phyloP scores from a whole-genome alignment of 345 rosid genomes.

The Trapa bicornis region DNA sequence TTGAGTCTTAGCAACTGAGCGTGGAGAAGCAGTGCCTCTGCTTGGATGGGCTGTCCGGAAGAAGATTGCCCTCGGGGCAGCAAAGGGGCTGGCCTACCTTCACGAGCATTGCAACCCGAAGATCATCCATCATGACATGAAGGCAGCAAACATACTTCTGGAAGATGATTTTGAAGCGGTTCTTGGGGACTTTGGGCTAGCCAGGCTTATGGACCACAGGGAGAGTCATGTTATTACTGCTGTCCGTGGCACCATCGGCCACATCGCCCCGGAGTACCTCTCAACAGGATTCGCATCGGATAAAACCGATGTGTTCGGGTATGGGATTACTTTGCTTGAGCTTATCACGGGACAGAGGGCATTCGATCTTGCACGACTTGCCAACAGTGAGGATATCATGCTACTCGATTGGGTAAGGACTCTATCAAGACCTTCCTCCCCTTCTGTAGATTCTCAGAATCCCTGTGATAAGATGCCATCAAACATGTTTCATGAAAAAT shows the following conservation, averaged over 20 bases:
- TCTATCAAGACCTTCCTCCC: background rate
- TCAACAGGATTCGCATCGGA: background rate
- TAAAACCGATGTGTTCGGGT: background rate
- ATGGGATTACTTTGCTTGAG: background rate
- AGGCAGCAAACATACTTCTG: conserved; percentile 6
- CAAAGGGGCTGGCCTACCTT: conserved; percentile 3
- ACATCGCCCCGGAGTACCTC: background rate
- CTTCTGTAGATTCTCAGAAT: background rate
- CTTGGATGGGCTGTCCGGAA: conserved; percentile 8
- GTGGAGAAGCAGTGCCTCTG: background rate
- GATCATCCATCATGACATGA: conserved; percentile 4
- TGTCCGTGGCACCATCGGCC: background rate
- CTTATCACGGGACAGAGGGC: background rate
- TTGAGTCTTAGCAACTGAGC: background rate
- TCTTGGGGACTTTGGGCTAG: conserved; percentile 9
- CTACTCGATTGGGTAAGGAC: conserved; percentile 1
- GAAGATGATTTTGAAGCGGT: conserved; percentile 2
- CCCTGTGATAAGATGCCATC: background rate
- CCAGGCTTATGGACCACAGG: background rate
- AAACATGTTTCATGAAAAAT: too few species aligned
- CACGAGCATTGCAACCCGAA: conserved; percentile 2
- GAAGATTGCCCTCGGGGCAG: conserved; percentile 5
- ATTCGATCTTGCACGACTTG: background rate
- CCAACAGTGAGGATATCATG: background rate
- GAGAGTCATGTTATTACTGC: background rate